phyloP scores from a whole-genome alignment of 441 rosid genomes.

The Isatis lusitanica region DNA sequence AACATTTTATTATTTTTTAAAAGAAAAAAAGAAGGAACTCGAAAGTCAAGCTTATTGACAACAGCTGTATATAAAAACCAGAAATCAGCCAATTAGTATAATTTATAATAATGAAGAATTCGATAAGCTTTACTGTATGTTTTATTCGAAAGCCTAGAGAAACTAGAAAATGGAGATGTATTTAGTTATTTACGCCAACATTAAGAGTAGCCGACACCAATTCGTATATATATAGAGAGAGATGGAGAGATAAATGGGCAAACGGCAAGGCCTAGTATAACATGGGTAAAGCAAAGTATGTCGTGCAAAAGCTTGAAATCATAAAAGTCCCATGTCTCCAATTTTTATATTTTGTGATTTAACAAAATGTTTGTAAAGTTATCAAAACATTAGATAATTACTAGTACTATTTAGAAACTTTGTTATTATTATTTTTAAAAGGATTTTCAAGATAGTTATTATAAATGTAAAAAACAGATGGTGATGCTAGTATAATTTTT shows the following conservation, averaged over 20 bases:
- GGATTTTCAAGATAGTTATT: neutral
- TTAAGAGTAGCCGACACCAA: conserved; percentile 7
- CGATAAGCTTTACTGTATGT: too few relatives aligned
- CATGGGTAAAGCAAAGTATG: conserved; percentile 14
- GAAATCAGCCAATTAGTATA: too few relatives aligned
- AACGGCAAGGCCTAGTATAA: neutral
- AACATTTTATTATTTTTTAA: too few relatives aligned
- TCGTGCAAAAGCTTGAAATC: conserved; percentile 15
- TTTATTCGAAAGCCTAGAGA: too few relatives aligned
- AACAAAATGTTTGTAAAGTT: neutral
- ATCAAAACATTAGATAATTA: neutral
- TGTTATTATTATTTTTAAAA: too few relatives aligned
- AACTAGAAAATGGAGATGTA: neutral
- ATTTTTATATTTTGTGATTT: neutral
- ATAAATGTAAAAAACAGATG: neutral
- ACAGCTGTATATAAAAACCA: too few relatives aligned
- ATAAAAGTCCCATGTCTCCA: neutral
- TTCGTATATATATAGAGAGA: too few relatives aligned
- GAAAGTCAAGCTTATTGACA: too few relatives aligned
- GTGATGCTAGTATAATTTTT: neutral
- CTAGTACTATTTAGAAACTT: too few relatives aligned
- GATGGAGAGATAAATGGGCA: too few relatives aligned
- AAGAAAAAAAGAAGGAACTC: too few relatives aligned
- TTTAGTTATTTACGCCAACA: neutral
- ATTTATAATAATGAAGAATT: too few relatives aligned